Evolutionary conservation across 495 filamentous ascomycete species (phyloP).

Genomic region (Copromyces sp.): DNA sequence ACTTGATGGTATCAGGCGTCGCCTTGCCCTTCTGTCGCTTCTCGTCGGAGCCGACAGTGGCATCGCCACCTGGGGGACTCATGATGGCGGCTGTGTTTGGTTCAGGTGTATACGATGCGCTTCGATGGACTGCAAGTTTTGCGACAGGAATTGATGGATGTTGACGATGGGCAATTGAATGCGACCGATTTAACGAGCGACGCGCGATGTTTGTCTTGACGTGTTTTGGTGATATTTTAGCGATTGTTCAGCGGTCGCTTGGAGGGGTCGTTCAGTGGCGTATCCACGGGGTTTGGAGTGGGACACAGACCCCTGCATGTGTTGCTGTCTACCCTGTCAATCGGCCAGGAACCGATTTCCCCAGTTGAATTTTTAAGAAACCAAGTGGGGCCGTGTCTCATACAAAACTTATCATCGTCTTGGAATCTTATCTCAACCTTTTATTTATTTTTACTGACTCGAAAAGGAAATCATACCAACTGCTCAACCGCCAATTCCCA

Average conservation of each 20-base stretch:
- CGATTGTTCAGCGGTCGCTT: not conserved
- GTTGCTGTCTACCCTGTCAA: not conserved
- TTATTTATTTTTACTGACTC: not conserved
- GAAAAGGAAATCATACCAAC: not conserved
- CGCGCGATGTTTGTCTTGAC: not conserved
- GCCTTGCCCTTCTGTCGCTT: conserved; percentile 65
- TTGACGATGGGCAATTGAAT: not conserved
- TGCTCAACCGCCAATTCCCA: not conserved
- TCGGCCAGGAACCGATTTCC: not conserved
- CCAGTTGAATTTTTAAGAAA: not conserved
- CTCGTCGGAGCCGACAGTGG: conserved; percentile 34
- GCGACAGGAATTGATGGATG: not conserved
- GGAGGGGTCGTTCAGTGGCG: not conserved
- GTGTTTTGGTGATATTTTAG: not conserved
- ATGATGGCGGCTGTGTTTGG: conserved; percentile 19
- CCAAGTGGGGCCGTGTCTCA: not conserved
- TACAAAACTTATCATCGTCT: no score
- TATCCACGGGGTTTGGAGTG: not conserved
- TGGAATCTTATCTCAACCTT: not conserved
- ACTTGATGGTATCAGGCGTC: conserved; percentile 69
- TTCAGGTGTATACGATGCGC: not conserved
- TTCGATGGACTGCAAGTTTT: no score
- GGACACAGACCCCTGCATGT: not conserved
- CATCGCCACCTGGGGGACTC: conserved; percentile 32
- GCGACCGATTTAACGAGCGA: not conserved